phyloP scores from a whole-genome alignment of 1,284 basidiomycete genomes.

The Heliocybe sulcata region DNA sequence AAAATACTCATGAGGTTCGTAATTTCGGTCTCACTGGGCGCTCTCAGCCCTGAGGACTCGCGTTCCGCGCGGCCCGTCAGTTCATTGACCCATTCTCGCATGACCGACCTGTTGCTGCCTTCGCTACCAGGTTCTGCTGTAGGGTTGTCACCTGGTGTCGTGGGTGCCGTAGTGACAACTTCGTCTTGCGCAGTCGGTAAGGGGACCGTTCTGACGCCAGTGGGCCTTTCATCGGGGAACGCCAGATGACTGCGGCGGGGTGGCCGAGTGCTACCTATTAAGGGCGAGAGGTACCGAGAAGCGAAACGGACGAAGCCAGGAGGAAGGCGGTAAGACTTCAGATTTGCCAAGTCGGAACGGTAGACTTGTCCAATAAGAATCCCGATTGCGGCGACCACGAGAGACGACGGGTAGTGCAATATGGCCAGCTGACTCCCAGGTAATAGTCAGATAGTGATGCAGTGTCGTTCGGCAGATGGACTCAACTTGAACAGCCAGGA shows the following conservation, averaged over 20 bases:
- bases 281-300: slow-evolving; percentile 44
- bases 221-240: slow-evolving; percentile 40
- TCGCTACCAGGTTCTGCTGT: slow-evolving; percentile 1
- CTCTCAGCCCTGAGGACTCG: slow-evolving; percentile 44
- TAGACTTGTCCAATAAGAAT: slow-evolving; percentile 69
- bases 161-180: slow-evolving; percentile 47
- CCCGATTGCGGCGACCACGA: slow-evolving; percentile 54
- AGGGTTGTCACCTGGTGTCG: slow-evolving; percentile 15
- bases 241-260: slow-evolving; percentile 48
- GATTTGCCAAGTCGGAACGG: slow-evolving; percentile 68
- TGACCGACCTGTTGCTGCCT: slow-evolving; percentile 32
- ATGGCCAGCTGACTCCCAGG: slow-evolving; percentile 48
- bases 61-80: slow-evolving; percentile 59
- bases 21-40: slow-evolving; percentile 72
- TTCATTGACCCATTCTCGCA: slow-evolving; percentile 80
- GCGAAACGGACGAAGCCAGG: slow-evolving; percentile 43
- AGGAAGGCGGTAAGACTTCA: slow-evolving; percentile 73
- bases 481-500: slow-evolving; percentile 60
- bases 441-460: slow-evolving; percentile 1
- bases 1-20: slow-evolving; percentile 74
- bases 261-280: slow-evolving; percentile 55
- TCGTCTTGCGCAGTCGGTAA: slow-evolving; percentile 31
- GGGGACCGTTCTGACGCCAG: slow-evolving; percentile 11
- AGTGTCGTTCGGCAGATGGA: background rate
- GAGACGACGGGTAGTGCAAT: slow-evolving; percentile 59